These are phyloP conservation scores for Citrullus amarus DNA, from an alignment of 306 rosid species.

Conservation along the genomic window DNA sequence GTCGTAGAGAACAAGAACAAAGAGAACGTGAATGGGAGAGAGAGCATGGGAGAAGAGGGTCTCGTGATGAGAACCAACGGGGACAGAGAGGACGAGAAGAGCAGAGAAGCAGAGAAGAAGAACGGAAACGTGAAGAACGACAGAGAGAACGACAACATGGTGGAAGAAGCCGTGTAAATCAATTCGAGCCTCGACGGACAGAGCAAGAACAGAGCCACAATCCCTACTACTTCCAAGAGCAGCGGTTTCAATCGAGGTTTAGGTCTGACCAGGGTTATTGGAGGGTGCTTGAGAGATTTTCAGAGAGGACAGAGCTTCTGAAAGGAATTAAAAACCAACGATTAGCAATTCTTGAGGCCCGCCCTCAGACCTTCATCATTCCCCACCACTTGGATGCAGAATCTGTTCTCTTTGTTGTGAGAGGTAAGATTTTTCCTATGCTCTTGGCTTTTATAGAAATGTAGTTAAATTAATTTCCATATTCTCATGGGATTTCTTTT, in stretches of 20 bases:
- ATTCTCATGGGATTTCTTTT: not conserved
- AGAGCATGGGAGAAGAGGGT: not conserved
- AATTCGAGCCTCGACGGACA: not conserved
- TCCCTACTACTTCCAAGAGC: conserved; percentile 26
- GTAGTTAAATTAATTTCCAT: not conserved
- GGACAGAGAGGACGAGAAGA: not conserved
- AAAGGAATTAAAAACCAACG: conserved; percentile 29
- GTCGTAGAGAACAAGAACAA: not conserved
- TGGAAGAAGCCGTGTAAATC: not conserved
- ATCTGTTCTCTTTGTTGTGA: conserved; percentile 11
- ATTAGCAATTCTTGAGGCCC: conserved; percentile 25
- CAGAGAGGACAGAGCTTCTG: conserved; percentile 15
- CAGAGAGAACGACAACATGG: not conserved
- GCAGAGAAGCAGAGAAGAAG: not conserved
- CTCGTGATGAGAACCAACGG: not conserved
- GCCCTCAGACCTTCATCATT: conserved; percentile 25
- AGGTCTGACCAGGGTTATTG: conserved; percentile 17
- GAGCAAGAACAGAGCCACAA: conserved; percentile 16
- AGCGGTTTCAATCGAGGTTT: conserved; percentile 12
- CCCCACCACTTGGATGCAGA: conserved; percentile 42
- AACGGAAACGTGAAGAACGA: not conserved
- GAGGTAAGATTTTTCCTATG: conserved; percentile 8
- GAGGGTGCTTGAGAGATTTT: conserved; percentile 20
- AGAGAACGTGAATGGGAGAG: not conserved
- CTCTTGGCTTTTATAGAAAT: not conserved